Conservation (phyloP, 148 eudicot genomes). For the Beta vulgaris region DNA sequence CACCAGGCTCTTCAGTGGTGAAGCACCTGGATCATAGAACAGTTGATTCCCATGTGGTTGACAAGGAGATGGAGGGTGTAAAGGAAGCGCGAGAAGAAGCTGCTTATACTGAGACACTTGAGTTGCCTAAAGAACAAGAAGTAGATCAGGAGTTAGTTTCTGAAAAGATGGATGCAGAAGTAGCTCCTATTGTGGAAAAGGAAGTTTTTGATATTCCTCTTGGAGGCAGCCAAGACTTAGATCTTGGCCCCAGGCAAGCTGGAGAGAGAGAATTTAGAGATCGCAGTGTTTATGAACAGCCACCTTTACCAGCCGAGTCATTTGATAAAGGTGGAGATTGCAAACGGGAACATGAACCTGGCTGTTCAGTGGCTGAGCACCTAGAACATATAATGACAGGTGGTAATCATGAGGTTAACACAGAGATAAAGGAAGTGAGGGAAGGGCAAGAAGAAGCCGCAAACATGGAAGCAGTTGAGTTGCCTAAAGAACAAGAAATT, state of each 20-base stretch:
- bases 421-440: neutral
- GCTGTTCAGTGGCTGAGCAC: neutral
- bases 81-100: neutral
- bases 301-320: neutral
- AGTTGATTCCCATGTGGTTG: neutral
- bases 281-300: neutral
- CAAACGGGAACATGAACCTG: neutral
- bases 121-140: neutral
- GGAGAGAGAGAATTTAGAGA: neutral
- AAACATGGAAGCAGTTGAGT: too few relatives aligned
- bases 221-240: neutral
- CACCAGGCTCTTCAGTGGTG: neutral
- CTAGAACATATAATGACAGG: neutral
- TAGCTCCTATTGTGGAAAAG: neutral
- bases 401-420: neutral
- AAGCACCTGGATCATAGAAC: neutral
- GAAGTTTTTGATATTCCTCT: neutral
- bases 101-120: neutral
- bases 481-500: too few relatives aligned
- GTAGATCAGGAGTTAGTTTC: neutral
- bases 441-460: neutral
- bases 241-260: neutral
- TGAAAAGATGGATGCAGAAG: neutral
- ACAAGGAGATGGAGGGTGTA: neutral
- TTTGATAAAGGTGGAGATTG: neutral